Conservation (phyloP, 2,329 filamentous ascomycete genomes). For the Trichoderma gracile region DNA sequence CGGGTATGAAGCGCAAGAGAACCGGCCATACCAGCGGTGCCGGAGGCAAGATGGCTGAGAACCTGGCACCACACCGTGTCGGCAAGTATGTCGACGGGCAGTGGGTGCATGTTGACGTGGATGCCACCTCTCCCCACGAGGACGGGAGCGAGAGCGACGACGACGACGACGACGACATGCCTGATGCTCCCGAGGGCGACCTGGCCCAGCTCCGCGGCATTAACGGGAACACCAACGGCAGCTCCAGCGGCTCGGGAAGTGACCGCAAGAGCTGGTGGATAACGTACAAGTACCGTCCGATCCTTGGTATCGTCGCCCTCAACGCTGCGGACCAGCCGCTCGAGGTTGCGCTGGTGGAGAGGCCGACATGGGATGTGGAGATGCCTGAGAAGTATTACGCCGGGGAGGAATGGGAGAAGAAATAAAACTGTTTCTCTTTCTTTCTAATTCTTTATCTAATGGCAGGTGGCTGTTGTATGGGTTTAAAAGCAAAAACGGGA, state of each 20-base stretch:
- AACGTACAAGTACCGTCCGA: slow-evolving; percentile 92
- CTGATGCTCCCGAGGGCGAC: slow-evolving; percentile 37
- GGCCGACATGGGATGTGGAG: slow-evolving; percentile 80
- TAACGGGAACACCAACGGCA: slow-evolving; percentile 30
- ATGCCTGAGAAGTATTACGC: slow-evolving; percentile 70
- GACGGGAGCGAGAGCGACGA: slow-evolving; percentile 39
- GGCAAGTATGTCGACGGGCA: slow-evolving; percentile 45
- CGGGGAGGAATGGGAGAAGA: slow-evolving; percentile 54
- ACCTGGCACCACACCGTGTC: slow-evolving; percentile 48
- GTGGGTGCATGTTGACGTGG: slow-evolving; percentile 43
- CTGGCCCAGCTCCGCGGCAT: slow-evolving; percentile 39
- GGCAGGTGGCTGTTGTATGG: neutral
- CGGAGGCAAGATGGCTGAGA: slow-evolving; percentile 54
- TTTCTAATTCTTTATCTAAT: neutral
- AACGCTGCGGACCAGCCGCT: slow-evolving; percentile 46
- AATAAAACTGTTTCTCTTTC: slow-evolving; percentile 18
- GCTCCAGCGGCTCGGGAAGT: slow-evolving; percentile 30
- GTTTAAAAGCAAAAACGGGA: neutral
- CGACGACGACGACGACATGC: slow-evolving; percentile 41
- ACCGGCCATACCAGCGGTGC: slow-evolving; percentile 51
- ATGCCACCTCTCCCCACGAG: slow-evolving; percentile 41
- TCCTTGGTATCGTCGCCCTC: slow-evolving; percentile 68
- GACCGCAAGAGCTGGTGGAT: slow-evolving; percentile 62
- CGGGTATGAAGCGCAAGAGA: slow-evolving; percentile 57
- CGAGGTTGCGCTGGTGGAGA: slow-evolving; percentile 86